Percentiles rank a stretch among this genome's conserved stretches.
These are phyloP conservation scores for Aureobasidium sp. DNA, from an alignment of 2,329 filamentous ascomycete species.

Conservation along the genomic window DNA sequence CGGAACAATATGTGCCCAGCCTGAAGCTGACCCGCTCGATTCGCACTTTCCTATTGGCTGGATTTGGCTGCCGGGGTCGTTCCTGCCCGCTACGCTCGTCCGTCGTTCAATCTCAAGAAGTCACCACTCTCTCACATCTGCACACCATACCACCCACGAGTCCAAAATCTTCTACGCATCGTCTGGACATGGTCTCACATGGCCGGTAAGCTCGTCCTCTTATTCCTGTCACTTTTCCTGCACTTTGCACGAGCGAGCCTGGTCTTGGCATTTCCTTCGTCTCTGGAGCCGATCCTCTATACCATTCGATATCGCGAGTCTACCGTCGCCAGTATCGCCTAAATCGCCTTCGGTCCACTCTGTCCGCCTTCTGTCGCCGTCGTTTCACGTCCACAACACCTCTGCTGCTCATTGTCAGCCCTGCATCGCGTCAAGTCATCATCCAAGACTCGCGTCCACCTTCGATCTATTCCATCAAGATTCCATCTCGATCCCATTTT, in stretches of 20 bases:
- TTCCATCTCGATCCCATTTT: conserved; percentile 33
- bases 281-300: background rate
- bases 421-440: conserved; percentile 2
- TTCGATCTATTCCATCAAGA: conserved; percentile 16
- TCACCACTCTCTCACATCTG: background rate
- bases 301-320: background rate
- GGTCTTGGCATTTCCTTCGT: conserved; percentile 1
- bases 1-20: background rate
- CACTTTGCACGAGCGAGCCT: background rate
- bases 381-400: background rate
- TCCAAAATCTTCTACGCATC: conserved; percentile 4
- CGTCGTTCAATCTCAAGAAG: background rate
- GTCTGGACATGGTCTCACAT: conserved; percentile 36
- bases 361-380: background rate
- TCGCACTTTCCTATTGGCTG: background rate
- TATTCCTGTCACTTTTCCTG: conserved; percentile 15
- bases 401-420: background rate
- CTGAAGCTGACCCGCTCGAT: background rate
- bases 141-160: background rate
- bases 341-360: background rate
- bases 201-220: conserved; percentile 48
- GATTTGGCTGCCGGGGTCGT: background rate
- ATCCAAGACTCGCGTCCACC: conserved; percentile 8
- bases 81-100: background rate
- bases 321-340: background rate